Percentiles rank a stretch among this genome's conserved stretches.
These are phyloP conservation scores for Prototheca cutis DNA, from an alignment of 163 green algal species.

Conservation along the genomic window DNA sequence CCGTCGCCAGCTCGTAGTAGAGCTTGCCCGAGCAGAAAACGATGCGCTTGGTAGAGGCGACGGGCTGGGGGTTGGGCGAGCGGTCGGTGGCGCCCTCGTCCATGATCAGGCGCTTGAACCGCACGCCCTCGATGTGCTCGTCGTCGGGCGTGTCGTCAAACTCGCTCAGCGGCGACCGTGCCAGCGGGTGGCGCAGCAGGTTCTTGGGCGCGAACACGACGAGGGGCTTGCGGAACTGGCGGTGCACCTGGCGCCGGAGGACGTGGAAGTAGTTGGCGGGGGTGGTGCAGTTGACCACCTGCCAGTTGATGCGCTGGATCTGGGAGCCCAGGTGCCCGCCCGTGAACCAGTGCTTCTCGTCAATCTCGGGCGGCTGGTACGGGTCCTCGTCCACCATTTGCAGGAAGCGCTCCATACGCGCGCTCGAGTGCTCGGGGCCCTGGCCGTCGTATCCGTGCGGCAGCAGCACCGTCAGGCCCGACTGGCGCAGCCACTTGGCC, in stretches of 20 bases:
- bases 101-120: slow-evolving; percentile 99
- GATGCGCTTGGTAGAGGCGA: slow-evolving; percentile 64
- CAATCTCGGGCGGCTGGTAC: slow-evolving; percentile 72
- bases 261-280: slow-evolving; percentile 98
- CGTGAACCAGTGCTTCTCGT: slow-evolving; percentile 75
- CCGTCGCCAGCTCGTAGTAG: slow-evolving; percentile 92
- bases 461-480: slow-evolving; percentile 77
- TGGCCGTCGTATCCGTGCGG: slow-evolving; percentile 95
- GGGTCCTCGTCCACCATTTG: slow-evolving; percentile 89
- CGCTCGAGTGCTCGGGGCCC: slow-evolving; percentile 88
- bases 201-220: slow-evolving; percentile 93
- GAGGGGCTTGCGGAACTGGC: slow-evolving; percentile 96
- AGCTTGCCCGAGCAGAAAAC: slow-evolving; percentile 96
- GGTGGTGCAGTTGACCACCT: slow-evolving; percentile 87
- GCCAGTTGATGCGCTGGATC: slow-evolving; percentile 88
- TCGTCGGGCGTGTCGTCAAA: slow-evolving; percentile 92
- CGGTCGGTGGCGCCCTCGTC: slow-evolving; percentile 60
- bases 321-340: slow-evolving; percentile 78
- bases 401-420: slow-evolving; percentile 85
- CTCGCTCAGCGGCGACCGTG: slow-evolving; percentile 74
- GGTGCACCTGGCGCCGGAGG: slow-evolving; percentile 83
- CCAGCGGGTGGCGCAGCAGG: slow-evolving; percentile 85
- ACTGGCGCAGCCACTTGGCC: slow-evolving; percentile 95
- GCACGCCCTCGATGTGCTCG: slow-evolving; percentile 62
- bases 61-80: slow-evolving; percentile 46